Evolutionary conservation across 1,284 basidiomycete species (phyloP).

Genomic region (Ceratobasidium sp.): DNA sequence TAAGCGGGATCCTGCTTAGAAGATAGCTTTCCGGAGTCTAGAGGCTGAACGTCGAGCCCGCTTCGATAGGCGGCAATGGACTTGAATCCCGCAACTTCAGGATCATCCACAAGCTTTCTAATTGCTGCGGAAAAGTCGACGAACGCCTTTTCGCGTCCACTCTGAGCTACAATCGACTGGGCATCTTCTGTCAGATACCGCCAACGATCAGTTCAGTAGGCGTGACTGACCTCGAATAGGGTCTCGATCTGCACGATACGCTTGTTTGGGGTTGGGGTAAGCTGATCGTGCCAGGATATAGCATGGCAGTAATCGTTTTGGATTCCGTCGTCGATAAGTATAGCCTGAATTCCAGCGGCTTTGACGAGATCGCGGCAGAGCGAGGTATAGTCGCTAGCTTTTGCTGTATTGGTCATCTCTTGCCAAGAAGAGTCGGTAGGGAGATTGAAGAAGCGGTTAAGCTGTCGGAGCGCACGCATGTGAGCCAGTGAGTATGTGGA

Average conservation of each 20-base stretch:
- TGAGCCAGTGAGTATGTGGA: slow-evolving; percentile 68
- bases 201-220: not conserved
- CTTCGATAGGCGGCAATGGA: slow-evolving; percentile 81
- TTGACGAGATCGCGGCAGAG: slow-evolving; percentile 70
- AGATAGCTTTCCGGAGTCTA: not conserved
- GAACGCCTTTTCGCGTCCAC: slow-evolving; percentile 57
- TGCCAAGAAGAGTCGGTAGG: slow-evolving; percentile 64
- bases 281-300: slow-evolving; percentile 72
- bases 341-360: slow-evolving; percentile 69
- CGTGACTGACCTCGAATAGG: slow-evolving; percentile 23
- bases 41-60: slow-evolving; percentile 67
- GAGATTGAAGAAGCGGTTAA: slow-evolving; percentile 63
- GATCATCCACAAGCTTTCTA: slow-evolving; percentile 58
- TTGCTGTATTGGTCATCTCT: slow-evolving; percentile 65
- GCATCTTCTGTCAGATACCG: not conserved
- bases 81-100: slow-evolving; percentile 75
- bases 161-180: slow-evolving; percentile 65
- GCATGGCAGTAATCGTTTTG: slow-evolving; percentile 66
- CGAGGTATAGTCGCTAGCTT: slow-evolving; percentile 64
- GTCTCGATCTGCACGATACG: slow-evolving; percentile 75
- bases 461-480: no score
- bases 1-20: no score
- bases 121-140: slow-evolving; percentile 53
- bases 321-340: slow-evolving; percentile 80
- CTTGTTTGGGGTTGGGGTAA: slow-evolving; percentile 66